These are phyloP conservation scores for Choanephora cucurbitarum DNA, from an alignment of 371 early-diverging fungal species.

Conservation along the genomic window DNA sequence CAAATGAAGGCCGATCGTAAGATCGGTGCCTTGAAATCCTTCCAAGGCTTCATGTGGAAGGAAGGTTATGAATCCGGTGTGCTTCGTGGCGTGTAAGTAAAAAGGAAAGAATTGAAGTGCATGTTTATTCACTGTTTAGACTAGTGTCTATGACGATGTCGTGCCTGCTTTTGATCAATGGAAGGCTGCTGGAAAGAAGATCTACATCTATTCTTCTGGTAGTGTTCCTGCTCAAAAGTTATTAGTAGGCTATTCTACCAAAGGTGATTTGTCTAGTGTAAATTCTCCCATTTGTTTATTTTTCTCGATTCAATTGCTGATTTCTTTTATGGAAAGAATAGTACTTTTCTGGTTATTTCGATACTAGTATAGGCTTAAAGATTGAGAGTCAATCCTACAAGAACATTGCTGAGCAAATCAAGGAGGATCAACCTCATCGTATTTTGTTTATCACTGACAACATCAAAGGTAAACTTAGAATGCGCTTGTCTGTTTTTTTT, in stretches of 20 bases:
- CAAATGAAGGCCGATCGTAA: conserved; percentile 88
- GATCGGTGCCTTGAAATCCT: conserved; percentile 83
- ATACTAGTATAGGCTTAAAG: conserved; percentile 85
- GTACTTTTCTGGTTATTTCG: conserved; percentile 87
- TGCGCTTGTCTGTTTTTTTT: neutral
- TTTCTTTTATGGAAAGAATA: conserved; percentile 61
- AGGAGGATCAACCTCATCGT: conserved; percentile 35
- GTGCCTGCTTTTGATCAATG: conserved; percentile 72
- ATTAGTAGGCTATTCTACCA: conserved; percentile 78
- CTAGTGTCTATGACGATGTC: conserved; percentile 85
- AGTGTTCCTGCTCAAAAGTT: conserved; percentile 92
- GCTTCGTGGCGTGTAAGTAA: conserved; percentile 74
- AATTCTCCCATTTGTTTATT: no score
- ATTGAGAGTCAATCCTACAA: conserved; percentile 67
- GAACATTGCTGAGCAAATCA: conserved; percentile 71
- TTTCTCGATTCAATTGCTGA: no score
- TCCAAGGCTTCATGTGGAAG: conserved; percentile 96
- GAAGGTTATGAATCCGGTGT: conserved; percentile 79
- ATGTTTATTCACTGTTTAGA: no score
- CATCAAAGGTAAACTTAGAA: conserved; percentile 62
- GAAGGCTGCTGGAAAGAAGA: conserved; percentile 57
- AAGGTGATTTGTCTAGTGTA: conserved; percentile 81
- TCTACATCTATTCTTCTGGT: conserved; percentile 95
- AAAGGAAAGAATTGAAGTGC: no score
- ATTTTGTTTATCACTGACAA: conserved; percentile 90